These are phyloP conservation scores for Ochromonas danica DNA, from an alignment of 108 stramenopile species.

Conservation along the genomic window DNA sequence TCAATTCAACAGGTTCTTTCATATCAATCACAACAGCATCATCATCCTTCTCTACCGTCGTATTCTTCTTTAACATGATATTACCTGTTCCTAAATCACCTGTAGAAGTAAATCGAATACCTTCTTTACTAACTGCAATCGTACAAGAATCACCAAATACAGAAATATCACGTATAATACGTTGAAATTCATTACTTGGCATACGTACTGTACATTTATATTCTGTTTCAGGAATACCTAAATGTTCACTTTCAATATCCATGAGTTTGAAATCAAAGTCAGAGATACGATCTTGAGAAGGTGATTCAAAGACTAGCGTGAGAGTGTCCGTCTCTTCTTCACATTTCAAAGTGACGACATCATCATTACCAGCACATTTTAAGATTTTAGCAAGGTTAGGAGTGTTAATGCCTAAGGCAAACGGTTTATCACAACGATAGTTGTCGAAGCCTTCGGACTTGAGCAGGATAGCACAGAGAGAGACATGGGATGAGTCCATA, in stretches of 20 bases:
- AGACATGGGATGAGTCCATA: conserved; percentile 98
- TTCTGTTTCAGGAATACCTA: conserved; percentile 96
- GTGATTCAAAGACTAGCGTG: conserved; percentile 86
- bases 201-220: conserved; percentile 95
- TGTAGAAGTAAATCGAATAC: conserved; percentile 80
- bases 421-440: conserved; percentile 89
- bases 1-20: conserved; percentile 95
- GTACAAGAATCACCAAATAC: conserved; percentile 94
- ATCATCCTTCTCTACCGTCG: conserved; percentile 84
- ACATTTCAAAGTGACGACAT: conserved; percentile 90
- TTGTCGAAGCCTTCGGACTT: conserved; percentile 80
- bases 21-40: conserved; percentile 82
- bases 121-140: conserved; percentile 89
- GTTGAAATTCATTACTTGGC: conserved; percentile 90
- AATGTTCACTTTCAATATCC: conserved; percentile 95
- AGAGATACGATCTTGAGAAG: conserved; percentile 70
- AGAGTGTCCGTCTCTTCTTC: conserved; percentile 84
- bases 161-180: conserved; percentile 93
- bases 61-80: conserved; percentile 79
- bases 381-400: conserved; percentile 94
- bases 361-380: conserved; percentile 94
- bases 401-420: conserved; percentile 87
- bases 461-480: conserved; percentile 80
- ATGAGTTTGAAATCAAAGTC: conserved; percentile 99
- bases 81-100: conserved; percentile 95